phyloP scores from a whole-genome alignment of 495 filamentous ascomycete genomes.

The Alectoria sarmentosa region DNA sequence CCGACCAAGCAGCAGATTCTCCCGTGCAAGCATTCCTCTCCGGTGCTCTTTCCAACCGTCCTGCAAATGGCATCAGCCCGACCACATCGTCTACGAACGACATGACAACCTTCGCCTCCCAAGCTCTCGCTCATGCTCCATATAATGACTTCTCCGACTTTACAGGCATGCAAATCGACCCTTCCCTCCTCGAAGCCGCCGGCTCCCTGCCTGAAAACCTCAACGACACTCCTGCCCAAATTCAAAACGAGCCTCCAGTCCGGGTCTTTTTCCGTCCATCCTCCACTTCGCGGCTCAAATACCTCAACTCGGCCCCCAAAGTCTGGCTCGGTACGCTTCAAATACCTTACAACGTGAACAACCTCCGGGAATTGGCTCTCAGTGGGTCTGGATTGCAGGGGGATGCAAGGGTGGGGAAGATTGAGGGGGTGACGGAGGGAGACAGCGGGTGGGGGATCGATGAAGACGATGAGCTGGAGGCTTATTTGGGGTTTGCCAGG shows the following conservation, averaged over 20 bases:
- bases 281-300: slow-evolving; percentile 17
- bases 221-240: slow-evolving; percentile 30
- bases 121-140: slow-evolving; percentile 43
- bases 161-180: slow-evolving; percentile 59
- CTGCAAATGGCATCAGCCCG: not conserved
- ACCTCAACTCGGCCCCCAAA: slow-evolving; percentile 37
- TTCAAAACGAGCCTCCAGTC: slow-evolving; percentile 23
- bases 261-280: slow-evolving; percentile 58
- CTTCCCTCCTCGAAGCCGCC: slow-evolving; percentile 48
- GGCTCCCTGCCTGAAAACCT: slow-evolving; percentile 34
- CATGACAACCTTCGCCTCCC: slow-evolving; percentile 46
- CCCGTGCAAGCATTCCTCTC: slow-evolving; percentile 4
- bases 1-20: slow-evolving; percentile 4
- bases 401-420: slow-evolving; percentile 41
- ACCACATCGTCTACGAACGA: slow-evolving; percentile 30
- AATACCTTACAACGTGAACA: slow-evolving; percentile 44
- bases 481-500: slow-evolving; percentile 57
- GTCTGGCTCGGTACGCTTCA: slow-evolving; percentile 59
- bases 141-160: slow-evolving; percentile 37
- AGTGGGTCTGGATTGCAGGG: slow-evolving; percentile 7
- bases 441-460: slow-evolving; percentile 50
- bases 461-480: slow-evolving; percentile 61
- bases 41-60: not conserved
- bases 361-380: slow-evolving; percentile 47
- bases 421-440: slow-evolving; percentile 61